Evolutionary conservation across 2,329 filamentous ascomycete genomes (phyloP).

Genomic region (Pseudogymnoascus pannorum): DNA sequence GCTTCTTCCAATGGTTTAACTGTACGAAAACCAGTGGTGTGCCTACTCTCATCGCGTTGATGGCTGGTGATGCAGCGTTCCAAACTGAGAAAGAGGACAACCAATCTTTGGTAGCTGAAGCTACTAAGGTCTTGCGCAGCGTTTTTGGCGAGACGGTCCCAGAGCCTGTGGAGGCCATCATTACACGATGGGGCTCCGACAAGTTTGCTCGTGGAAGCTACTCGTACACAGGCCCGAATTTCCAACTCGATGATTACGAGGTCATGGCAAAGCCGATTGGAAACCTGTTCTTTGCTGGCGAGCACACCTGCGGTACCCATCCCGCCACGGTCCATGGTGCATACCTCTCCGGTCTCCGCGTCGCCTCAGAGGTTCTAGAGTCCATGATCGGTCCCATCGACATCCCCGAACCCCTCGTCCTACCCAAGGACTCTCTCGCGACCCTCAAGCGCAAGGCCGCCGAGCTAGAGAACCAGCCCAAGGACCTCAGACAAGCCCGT

Average conservation of each 20-base stretch:
- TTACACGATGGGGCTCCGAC: conserved; percentile 89
- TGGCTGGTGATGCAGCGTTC: conserved; percentile 91
- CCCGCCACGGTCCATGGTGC: conserved; percentile 96
- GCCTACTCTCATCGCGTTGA: conserved; percentile 80
- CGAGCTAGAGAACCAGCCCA: conserved; percentile 25
- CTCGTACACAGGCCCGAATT: conserved; percentile 80
- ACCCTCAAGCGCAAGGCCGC: conserved; percentile 47
- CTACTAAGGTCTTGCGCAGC: conserved; percentile 67
- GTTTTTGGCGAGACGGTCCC: conserved; percentile 70
- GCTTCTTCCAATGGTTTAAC: conserved; percentile 98
- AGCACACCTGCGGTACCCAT: conserved; percentile 92
- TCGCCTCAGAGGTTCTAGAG: conserved; percentile 78
- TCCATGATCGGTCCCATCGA: conserved; percentile 73
- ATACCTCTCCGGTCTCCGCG: conserved; percentile 86
- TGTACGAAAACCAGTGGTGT: conserved; percentile 82
- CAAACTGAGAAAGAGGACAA: conserved; percentile 75
- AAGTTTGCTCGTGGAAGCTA: conserved; percentile 91
- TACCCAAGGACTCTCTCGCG: conserved; percentile 46
- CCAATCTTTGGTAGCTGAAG: conserved; percentile 69
- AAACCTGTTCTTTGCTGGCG: conserved; percentile 89
- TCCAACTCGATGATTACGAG: conserved; percentile 84
- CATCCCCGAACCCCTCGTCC: conserved; percentile 67
- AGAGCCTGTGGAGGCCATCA: conserved; percentile 72
- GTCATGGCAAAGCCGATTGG: conserved; percentile 77
- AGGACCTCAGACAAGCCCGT: conserved; percentile 44